These are phyloP conservation scores for baker's yeast (Saccharomyces cerevisiae) DNA, from an alignment of 805 yeast genomes.

Conservation along the genomic window DNA sequence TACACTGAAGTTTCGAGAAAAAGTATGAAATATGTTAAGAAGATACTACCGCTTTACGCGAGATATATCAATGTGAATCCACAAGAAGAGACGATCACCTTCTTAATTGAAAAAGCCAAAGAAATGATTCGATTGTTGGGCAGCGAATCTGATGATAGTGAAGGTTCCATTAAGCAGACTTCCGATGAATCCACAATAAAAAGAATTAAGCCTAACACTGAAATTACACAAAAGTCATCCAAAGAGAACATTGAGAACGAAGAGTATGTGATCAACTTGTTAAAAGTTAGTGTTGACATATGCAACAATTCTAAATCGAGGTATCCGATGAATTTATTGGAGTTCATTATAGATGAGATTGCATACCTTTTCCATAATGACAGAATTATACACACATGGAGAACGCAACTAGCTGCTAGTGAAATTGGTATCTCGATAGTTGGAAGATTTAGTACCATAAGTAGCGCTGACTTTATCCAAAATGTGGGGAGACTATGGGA, in stretches of 20 bases:
- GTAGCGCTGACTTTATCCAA: conserved; percentile 2
- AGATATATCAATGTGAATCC: conserved; percentile 38
- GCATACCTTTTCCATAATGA: conserved; percentile 24
- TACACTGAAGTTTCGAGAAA: conserved; percentile 56
- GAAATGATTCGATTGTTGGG: conserved; percentile 19
- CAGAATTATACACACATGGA: conserved; percentile 45
- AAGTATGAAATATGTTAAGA: conserved; percentile 54
- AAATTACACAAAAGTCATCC: conserved; percentile 33
- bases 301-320: conserved; percentile 18
- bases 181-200: conserved; percentile 5
- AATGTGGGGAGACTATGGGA: conserved; percentile 17
- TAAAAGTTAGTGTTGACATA: conserved; percentile 33
- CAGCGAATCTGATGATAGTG: conserved; percentile 16
- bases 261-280: conserved; percentile 36
- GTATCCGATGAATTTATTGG: conserved; percentile 15
- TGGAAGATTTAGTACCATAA: conserved; percentile 5
- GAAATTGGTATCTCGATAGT: conserved; percentile 32
- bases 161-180: conserved; percentile 1
- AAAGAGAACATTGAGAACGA: conserved; percentile 40
- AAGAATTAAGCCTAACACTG: conserved; percentile 22
- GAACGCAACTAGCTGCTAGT: conserved; percentile 42
- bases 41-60: conserved; percentile 47
- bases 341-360: conserved; percentile 27
- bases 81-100: conserved; percentile 5
- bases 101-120: conserved; percentile 21